Conservation (phyloP, 768 basidiomycete genomes). For the Pleurotus giganteus region DNA sequence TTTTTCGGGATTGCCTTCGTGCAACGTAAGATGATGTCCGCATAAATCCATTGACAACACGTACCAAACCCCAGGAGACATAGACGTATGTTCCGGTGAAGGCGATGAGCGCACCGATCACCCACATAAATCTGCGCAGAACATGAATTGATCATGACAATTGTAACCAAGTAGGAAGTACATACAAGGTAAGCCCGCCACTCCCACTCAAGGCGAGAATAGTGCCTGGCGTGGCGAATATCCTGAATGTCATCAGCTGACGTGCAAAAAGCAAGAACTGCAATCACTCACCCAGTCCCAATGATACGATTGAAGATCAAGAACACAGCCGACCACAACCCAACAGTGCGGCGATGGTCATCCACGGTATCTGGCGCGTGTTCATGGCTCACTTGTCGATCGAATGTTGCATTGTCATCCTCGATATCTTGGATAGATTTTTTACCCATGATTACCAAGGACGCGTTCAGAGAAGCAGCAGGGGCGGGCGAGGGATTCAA, state of each 20-base stretch:
- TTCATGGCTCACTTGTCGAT: constrained; percentile 15
- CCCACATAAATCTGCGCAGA: constrained; percentile 37
- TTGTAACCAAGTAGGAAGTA: neutral
- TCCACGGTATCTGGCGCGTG: constrained; percentile 12
- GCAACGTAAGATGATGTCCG: neutral
- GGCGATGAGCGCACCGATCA: constrained; percentile 38
- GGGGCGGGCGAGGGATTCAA: neutral
- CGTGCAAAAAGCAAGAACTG: neutral
- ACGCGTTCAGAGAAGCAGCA: neutral
- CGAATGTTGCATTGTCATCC: neutral
- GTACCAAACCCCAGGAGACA: constrained; percentile 37
- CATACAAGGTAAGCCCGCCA: constrained; percentile 37
- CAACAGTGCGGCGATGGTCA: constrained; percentile 15
- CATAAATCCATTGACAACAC: constrained; percentile 10
- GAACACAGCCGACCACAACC: constrained; percentile 33
- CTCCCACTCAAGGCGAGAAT: constrained; percentile 38
- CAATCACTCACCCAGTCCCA: constrained; percentile 38
- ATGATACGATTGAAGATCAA: constrained; percentile 44
- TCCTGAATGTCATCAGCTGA: constrained; percentile 16
- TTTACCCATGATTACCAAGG: neutral
- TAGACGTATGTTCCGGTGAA: constrained; percentile 39
- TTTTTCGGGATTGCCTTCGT: constrained; percentile 53
- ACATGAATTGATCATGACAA: neutral
- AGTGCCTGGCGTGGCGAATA: constrained; percentile 39
- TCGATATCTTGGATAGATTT: constrained; percentile 8